These are phyloP conservation scores for Castanea mollissima DNA, from an alignment of 306 rosid genomes.

Conservation along the genomic window DNA sequence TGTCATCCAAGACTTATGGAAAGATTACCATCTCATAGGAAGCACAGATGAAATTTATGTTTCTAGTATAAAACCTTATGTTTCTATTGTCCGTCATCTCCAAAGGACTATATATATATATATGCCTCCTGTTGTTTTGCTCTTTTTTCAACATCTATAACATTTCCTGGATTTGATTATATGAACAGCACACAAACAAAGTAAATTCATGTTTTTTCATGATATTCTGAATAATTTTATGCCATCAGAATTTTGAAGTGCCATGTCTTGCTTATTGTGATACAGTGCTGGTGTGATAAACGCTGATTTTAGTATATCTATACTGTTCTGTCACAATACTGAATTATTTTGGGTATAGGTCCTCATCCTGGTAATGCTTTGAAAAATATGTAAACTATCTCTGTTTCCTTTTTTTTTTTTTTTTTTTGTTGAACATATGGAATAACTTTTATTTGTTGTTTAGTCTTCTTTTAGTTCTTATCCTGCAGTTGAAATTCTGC, in stretches of 20 bases:
- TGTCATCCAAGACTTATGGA: no score
- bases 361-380: not conserved
- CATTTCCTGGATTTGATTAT: not conserved
- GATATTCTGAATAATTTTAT: not conserved
- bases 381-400: not conserved
- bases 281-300: no score
- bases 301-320: no score
- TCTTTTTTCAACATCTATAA: not conserved
- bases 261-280: no score
- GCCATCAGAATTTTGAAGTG: no score
- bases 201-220: not conserved
- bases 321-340: no score
- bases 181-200: no score
- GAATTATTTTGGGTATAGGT: not conserved
- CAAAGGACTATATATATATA: no score
- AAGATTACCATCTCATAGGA: no score
- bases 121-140: not conserved
- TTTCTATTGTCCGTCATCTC: no score
- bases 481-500: not conserved
- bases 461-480: not conserved
- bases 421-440: not conserved
- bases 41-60: no score
- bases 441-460: constrained; percentile 4
- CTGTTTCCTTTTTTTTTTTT: not conserved
- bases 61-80: no score